Conservation (phyloP, 1,284 basidiomycete species). For the Abortiporus biennis region DNA sequence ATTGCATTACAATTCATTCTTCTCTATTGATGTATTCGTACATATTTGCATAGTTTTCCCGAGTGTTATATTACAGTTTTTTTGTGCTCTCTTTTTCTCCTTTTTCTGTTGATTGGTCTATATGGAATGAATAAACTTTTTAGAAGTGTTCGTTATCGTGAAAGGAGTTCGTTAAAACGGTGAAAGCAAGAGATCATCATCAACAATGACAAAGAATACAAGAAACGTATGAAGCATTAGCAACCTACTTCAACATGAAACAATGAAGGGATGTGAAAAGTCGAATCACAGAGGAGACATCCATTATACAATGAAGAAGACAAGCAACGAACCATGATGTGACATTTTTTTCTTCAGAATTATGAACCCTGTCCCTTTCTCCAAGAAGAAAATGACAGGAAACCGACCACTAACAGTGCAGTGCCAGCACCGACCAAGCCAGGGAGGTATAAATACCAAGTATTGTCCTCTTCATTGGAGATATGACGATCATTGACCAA, state of each 20-base stretch:
- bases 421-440: conserved; percentile 74
- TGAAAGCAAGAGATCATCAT: neutral
- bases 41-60: neutral
- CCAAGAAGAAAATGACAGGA: conserved; percentile 72
- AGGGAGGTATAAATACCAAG: conserved; percentile 74
- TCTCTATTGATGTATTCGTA: neutral
- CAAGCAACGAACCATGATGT: no score
- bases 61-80: neutral
- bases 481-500: conserved; percentile 19
- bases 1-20: neutral
- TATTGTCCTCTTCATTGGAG: conserved; percentile 51
- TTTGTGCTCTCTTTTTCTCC: no score
- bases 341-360: no score
- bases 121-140: neutral
- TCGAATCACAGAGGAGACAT: no score
- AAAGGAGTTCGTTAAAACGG: neutral
- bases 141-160: neutral
- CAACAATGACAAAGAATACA: neutral
- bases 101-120: neutral
- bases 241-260: no score
- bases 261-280: no score
- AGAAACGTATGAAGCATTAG: no score
- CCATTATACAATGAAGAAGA: no score
- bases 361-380: conserved; percentile 38
- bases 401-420: conserved; percentile 69